Evolutionary conservation across 345 rosid species (phyloP), one percentile per base, ranked within the genome.

Genomic region (Gossypium bickii): DNA sequence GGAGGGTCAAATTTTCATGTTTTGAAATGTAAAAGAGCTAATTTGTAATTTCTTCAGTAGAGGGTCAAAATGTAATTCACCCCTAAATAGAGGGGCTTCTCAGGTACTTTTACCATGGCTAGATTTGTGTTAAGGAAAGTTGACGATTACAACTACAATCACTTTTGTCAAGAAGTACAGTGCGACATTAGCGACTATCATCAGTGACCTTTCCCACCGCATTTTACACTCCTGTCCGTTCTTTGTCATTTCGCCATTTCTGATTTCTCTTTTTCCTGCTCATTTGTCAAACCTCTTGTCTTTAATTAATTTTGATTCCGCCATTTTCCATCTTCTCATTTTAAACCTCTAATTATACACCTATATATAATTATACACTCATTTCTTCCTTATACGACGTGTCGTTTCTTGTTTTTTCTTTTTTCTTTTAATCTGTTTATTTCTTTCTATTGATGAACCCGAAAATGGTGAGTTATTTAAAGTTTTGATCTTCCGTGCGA

Each of bases 171-270:
- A 4, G 38, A 47, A 47, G 8, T 1, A 76, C 59, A 34, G 3
- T 38, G 41, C 41, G 57, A 18, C 10, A 12, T 34, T 71, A 55
- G 49, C 63, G 53, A 55, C 25, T 16, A 45, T 45, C 5, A 17
- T 49, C 17, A 25, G 29, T 12, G 17, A 45, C 52, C 67, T 34
- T 55, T 61, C 8, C 34, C 20, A 65, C 80, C 76, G 71, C 81
- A 77, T 77, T 81, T 56, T 79, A 77, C 79, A 20, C n/a, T 45
- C 38, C 53, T 20, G 34, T 66, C 51, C 20, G 27, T 15, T 13
- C 27, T 60, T 61, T 61, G 3, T 48, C 47, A 56, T 22, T 12
- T 47, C 27, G 24, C 64, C 49, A 29, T 63, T 49, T 61, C 61
- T 20, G 55, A 53, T 52, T 48, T 12, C 24, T 76, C 63, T 48